Base-by-base conservation (phyloP, 495 filamentous ascomycete genomes). In the Trichoderma orchidacearum region DNA sequence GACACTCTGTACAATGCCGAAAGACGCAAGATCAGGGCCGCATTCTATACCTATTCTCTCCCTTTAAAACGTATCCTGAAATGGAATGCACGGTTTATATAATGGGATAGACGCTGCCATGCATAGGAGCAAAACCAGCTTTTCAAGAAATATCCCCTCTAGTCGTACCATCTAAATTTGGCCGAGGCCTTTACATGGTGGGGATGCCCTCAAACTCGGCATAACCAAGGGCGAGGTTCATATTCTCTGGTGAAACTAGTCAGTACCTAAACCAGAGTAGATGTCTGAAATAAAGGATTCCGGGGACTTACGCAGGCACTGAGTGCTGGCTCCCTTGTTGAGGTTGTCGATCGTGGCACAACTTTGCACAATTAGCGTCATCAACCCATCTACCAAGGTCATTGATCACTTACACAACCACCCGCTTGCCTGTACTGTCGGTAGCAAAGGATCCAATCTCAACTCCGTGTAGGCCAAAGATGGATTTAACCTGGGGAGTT, bases 321-420 rank as follows among this genome's bases (percentile, higher is more conserved):
- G 93, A 51, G 93, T 98, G 6, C 90, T 90, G 35, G 93, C 93
- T 35, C 93, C 93, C 81, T 98, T 98, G 55, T 95, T 77, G 59
- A 97, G 74, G 72, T 98, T 97, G 69, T 98, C 93, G 62, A 98
- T 97, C n/a, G 92, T 96, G 21, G 86, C 91, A 67, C 90, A 95
- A 18, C 51, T 53, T 9, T 27, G 25, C 28, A 12, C 0, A 38
- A 17, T 55, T 38, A 55, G 30, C 25, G 38, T 17, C 15, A 13
- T 8, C 23, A 45, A 31, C 5, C 9, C n/a, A n/a, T 45, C 31
- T 27, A 25, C 15, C 7, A 27, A n/a, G 5, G 32, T 32, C 23
- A 45, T 23, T 23, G 8, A 18, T 30, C 1, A 57, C 38, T 53
- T 53, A 53, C 53, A 98, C 82, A 53, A 98, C 93, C 0, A 92